A percentile compares a stretch with the other conserved stretches of the same genome.
Evolutionary conservation across 208 protist genomes (phyloP).

Genomic region (Lotmaria passim): DNA sequence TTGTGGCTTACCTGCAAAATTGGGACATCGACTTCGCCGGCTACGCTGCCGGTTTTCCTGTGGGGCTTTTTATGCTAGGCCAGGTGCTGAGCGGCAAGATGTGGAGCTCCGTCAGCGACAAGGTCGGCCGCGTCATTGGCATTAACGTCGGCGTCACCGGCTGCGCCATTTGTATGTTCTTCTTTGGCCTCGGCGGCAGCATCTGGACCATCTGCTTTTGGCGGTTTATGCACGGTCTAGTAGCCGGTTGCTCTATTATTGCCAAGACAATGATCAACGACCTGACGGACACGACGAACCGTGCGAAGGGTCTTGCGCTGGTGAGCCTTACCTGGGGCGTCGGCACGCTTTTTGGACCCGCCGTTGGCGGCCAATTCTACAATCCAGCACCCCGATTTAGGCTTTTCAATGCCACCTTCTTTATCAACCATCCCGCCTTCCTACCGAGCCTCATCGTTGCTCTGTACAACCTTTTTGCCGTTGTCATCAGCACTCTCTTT

Average conservation of each 20-base stretch:
- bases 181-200: conserved; percentile 73
- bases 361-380: conserved; percentile 76
- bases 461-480: conserved; percentile 58
- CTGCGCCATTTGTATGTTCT: conserved; percentile 59
- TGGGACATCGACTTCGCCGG: conserved; percentile 48
- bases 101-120: conserved; percentile 76
- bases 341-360: conserved; percentile 71
- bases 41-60: conserved; percentile 65
- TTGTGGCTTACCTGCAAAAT: conserved; percentile 57
- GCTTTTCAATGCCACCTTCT: conserved; percentile 40
- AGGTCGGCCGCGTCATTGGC: conserved; percentile 61
- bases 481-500: conserved; percentile 44
- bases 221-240: conserved; percentile 79
- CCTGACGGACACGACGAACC: conserved; percentile 76
- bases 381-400: conserved; percentile 43
- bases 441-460: conserved; percentile 64
- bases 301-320: conserved; percentile 95
- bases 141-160: conserved; percentile 60
- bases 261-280: conserved; percentile 87
- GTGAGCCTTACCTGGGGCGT: conserved; percentile 94
- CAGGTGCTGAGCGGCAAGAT: conserved; percentile 75
- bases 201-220: conserved; percentile 61
- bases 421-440: conserved; percentile 63
- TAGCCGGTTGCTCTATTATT: conserved; percentile 68
- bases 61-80: conserved; percentile 85